A percentile compares a stretch with the other conserved stretches of the same genome.
phyloP scores from a whole-genome alignment of 192 early-diverging fungal species.

The Entomortierella chlamydospora region DNA sequence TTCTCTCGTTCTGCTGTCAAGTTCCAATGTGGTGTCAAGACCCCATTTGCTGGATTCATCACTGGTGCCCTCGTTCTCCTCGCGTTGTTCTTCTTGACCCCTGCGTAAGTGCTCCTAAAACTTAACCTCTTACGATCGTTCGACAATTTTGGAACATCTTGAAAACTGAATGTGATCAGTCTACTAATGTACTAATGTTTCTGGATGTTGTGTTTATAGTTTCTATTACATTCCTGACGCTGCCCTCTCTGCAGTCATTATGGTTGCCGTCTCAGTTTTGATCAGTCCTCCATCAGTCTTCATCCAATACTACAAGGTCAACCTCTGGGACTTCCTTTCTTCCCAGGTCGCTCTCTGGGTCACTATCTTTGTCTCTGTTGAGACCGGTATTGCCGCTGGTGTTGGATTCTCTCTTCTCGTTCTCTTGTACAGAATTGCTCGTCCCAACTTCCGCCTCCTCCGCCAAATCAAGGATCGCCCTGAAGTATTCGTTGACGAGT shows the following conservation, averaged over 20 bases:
- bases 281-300: slow-evolving; percentile 71
- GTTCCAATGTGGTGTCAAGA: slow-evolving; percentile 85
- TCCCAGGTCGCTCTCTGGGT: slow-evolving; percentile 49
- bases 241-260: slow-evolving; percentile 85
- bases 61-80: slow-evolving; percentile 85
- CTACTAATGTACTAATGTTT: no score
- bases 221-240: slow-evolving; percentile 91
- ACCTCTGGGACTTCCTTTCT: slow-evolving; percentile 58
- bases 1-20: slow-evolving; percentile 96
- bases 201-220: no score
- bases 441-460: slow-evolving; percentile 70
- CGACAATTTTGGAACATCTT: neutral
- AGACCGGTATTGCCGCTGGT: slow-evolving; percentile 85
- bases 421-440: slow-evolving; percentile 83
- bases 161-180: no score
- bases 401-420: slow-evolving; percentile 79
- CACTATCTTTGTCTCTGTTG: slow-evolving; percentile 68
- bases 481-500: slow-evolving; percentile 25
- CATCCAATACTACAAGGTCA: slow-evolving; percentile 69
- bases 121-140: neutral
- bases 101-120: slow-evolving; percentile 54
- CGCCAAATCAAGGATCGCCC: slow-evolving; percentile 52
- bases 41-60: slow-evolving; percentile 83
- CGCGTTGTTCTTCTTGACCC: slow-evolving; percentile 84
- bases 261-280: slow-evolving; percentile 86